A percentile compares a stretch with the other conserved stretches of the same genome.
Evolutionary conservation across 1,284 basidiomycete species (phyloP).

Genomic region (Pterula multifida): DNA sequence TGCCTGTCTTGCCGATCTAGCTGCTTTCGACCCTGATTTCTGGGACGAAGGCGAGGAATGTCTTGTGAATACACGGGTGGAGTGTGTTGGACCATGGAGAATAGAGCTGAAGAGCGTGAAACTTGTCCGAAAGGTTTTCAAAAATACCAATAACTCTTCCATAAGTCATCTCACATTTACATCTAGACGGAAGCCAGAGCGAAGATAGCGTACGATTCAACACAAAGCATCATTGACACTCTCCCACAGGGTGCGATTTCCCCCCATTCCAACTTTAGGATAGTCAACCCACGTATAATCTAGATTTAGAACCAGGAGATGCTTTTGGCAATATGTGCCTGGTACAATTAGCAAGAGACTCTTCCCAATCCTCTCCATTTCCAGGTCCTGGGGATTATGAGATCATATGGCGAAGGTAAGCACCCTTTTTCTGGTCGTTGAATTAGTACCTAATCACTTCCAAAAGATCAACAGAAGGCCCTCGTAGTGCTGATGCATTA

Average conservation of each 20-base stretch:
- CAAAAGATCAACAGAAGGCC: constrained; percentile 32
- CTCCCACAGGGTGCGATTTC: neutral
- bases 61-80: constrained; percentile 34
- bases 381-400: constrained; percentile 45
- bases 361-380: constrained; percentile 22
- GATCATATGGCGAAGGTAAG: constrained; percentile 58
- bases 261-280: no score
- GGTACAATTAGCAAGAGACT: constrained; percentile 34
- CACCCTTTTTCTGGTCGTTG: constrained; percentile 1
- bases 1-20: constrained; percentile 38
- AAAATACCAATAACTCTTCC: no score
- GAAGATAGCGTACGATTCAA: no score
- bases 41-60: constrained; percentile 50
- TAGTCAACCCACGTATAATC: no score
- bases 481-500: constrained; percentile 29
- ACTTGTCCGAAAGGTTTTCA: constrained; percentile 39
- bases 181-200: no score
- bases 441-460: constrained; percentile 1
- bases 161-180: no score
- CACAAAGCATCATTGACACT: neutral
- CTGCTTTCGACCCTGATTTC: constrained; percentile 40
- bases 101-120: constrained; percentile 38
- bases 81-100: constrained; percentile 39
- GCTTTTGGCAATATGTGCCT: constrained; percentile 45
- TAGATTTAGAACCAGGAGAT: constrained; percentile 32